Conservation (phyloP, 2,329 filamentous ascomycete species). For the Aspergillus tanneri region DNA sequence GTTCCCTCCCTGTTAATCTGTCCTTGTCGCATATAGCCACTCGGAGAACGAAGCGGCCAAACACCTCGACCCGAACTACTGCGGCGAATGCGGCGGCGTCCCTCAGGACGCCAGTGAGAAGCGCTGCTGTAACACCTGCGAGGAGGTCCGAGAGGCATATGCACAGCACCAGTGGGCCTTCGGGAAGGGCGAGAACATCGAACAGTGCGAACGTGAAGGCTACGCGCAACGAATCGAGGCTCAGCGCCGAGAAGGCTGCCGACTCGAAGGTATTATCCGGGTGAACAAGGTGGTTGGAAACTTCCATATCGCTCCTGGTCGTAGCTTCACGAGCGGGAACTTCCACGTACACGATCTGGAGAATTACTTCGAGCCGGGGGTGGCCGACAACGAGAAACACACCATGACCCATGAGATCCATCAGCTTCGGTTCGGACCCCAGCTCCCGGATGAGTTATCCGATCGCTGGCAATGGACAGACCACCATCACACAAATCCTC, state of each 20-base stretch:
- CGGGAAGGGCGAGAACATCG: conserved; percentile 83
- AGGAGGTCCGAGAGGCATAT: conserved; percentile 94
- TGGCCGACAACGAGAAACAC: conserved; percentile 65
- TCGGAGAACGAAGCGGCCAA: conserved; percentile 64
- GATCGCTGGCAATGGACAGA: conserved; percentile 72
- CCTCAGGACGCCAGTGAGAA: conserved; percentile 70
- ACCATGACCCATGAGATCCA: conserved; percentile 89
- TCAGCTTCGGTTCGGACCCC: conserved; percentile 86
- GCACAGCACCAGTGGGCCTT: conserved; percentile 89
- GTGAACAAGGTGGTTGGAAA: conserved; percentile 99
- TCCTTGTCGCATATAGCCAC: no score
- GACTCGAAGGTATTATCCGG: conserved; percentile 84
- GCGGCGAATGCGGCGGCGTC: conserved; percentile 89
- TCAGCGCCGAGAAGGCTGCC: conserved; percentile 88
- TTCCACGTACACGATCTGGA: conserved; percentile 97
- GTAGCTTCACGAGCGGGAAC: conserved; percentile 93
- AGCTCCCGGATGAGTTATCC: conserved; percentile 71
- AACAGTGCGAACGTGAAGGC: conserved; percentile 93
- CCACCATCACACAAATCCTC: conserved; percentile 81
- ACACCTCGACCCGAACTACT: conserved; percentile 89
- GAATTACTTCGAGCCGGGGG: conserved; percentile 75
- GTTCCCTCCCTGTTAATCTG: not conserved
- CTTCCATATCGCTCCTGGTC: conserved; percentile 95
- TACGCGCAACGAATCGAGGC: conserved; percentile 85
- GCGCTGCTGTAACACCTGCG: conserved; percentile 97